These are phyloP conservation scores for Gloeostereum incarnatum DNA, from an alignment of 768 basidiomycete genomes.

Conservation along the genomic window DNA sequence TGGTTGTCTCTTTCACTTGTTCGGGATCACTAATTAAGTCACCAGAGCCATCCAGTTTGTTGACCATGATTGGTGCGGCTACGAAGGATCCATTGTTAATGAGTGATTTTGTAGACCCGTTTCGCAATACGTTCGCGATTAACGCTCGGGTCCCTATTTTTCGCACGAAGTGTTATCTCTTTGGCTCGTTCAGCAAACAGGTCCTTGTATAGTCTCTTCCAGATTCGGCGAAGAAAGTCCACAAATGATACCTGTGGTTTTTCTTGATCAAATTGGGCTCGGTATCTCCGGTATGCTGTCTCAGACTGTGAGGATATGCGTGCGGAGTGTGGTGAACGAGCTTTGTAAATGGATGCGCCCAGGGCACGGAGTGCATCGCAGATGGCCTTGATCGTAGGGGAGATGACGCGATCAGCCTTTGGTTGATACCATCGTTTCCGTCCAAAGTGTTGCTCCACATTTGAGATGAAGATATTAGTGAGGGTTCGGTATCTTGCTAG, in stretches of 20 bases:
- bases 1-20: slow-evolving; percentile 6
- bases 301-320: too few species aligned
- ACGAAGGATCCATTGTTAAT: not conserved
- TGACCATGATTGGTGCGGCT: not conserved
- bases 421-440: too few species aligned
- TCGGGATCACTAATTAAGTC: slow-evolving; percentile 4
- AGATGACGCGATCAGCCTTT: too few species aligned
- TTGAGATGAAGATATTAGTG: too few species aligned
- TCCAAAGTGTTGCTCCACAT: too few species aligned
- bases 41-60: not conserved
- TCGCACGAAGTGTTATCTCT: not conserved
- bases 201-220: not conserved
- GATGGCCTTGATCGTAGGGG: too few species aligned
- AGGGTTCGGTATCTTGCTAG: too few species aligned
- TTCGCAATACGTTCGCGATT: not conserved
- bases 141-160: not conserved
- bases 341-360: too few species aligned
- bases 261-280: not conserved
- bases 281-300: too few species aligned
- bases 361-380: too few species aligned
- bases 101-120: too few species aligned
- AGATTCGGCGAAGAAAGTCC: not conserved
- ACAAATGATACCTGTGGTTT: not conserved
- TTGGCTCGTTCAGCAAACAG: not conserved
- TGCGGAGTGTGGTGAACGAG: too few species aligned